A percentile compares a stretch with the other conserved stretches of the same genome.
These are phyloP conservation scores for Castanospermum australe DNA, from an alignment of 306 rosid species.

Conservation along the genomic window DNA sequence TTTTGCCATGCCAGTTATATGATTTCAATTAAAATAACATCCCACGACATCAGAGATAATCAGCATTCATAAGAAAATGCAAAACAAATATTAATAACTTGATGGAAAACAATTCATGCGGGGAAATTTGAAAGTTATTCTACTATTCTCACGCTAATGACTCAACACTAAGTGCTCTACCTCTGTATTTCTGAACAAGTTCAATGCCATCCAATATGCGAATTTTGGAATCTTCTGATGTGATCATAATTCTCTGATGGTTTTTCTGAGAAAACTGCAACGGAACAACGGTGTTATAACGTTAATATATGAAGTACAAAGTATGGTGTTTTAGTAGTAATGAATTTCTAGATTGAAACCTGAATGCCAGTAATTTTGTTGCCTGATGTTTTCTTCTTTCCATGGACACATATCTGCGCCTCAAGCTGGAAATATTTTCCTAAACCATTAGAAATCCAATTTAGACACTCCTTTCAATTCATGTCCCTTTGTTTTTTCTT, in stretches of 20 bases:
- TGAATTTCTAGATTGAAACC: conserved; percentile 37
- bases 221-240: conserved; percentile 74
- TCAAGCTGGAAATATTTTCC: conserved; percentile 55
- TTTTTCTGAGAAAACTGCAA: conserved; percentile 55
- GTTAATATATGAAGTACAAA: conserved; percentile 4
- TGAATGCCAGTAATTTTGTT: conserved; percentile 73
- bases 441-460: conserved; percentile 32
- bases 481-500: not conserved
- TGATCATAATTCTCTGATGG: conserved; percentile 48
- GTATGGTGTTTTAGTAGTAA: not conserved
- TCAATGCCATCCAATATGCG: conserved; percentile 58
- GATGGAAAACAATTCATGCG: not conserved
- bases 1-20: not conserved
- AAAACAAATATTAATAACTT: not conserved
- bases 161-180: conserved; percentile 24
- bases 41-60: not conserved
- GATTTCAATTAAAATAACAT: not conserved
- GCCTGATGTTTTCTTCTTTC: conserved; percentile 50
- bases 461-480: conserved; percentile 26
- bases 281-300: not conserved
- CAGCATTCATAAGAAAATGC: not conserved
- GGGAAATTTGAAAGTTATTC: not conserved
- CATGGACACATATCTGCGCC: conserved; percentile 41
- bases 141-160: not conserved
- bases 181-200: conserved; percentile 55